Evolutionary conservation across 2,329 filamentous ascomycete species (phyloP).

Genomic region (Ophiostoma triangulosporum): DNA sequence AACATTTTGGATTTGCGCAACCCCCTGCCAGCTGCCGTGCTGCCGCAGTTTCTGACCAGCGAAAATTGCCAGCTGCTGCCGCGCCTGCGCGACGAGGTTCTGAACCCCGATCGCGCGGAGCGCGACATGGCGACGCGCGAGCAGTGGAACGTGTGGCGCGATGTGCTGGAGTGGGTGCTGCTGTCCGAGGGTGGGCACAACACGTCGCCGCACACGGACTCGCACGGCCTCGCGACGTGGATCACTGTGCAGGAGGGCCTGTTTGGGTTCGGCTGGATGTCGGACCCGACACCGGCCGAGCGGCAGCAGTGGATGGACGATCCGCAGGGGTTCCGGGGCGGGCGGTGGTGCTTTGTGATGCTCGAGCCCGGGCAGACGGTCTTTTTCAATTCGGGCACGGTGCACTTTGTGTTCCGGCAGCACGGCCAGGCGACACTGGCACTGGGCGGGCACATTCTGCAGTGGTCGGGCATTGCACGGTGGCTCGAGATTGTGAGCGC

Average conservation of each 20-base stretch:
- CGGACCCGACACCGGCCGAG: constrained; percentile 17
- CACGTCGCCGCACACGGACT: constrained; percentile 23
- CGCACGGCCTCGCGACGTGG: constrained; percentile 22
- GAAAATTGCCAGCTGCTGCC: constrained; percentile 20
- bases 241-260: constrained; percentile 21
- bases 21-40: constrained; percentile 17
- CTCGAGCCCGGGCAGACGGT: constrained; percentile 23
- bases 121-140: constrained; percentile 17
- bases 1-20: constrained; percentile 19
- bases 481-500: constrained; percentile 20
- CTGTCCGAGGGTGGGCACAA: constrained; percentile 22
- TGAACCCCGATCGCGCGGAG: constrained; percentile 25
- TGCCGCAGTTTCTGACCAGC: constrained; percentile 17
- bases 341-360: constrained; percentile 21
- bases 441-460: constrained; percentile 22
- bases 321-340: constrained; percentile 16
- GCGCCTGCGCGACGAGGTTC: constrained; percentile 18
- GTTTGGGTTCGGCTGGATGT: constrained; percentile 22
- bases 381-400: constrained; percentile 22
- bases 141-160: constrained; percentile 22
- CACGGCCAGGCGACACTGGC: constrained; percentile 19
- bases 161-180: constrained; percentile 22
- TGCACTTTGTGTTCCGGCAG: constrained; percentile 23
- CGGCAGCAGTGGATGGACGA: constrained; percentile 17
- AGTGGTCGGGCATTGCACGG: constrained; percentile 21